phyloP scores from a whole-genome alignment of 1,284 basidiomycete genomes.

The Malassezia sp. region DNA sequence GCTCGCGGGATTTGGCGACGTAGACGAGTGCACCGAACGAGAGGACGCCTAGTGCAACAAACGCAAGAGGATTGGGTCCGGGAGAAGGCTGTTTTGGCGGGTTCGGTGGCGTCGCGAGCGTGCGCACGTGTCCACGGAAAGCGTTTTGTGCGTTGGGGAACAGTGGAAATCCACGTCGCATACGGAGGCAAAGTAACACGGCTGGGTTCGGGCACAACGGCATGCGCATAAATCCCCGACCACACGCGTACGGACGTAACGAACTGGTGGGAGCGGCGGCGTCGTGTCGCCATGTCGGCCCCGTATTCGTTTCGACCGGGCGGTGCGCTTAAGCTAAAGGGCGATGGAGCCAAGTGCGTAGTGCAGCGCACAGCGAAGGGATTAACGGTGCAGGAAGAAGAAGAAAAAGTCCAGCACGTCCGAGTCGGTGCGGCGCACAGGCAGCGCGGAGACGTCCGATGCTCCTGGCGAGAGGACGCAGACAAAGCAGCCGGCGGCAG shows the following conservation, averaged over 20 bases:
- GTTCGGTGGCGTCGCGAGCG: neutral
- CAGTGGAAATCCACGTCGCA: no score
- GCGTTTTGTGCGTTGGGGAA: no score
- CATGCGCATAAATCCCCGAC: no score
- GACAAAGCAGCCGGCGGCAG: constrained; percentile 22
- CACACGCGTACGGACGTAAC: no score
- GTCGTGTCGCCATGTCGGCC: no score
- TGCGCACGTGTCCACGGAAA: no score
- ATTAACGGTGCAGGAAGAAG: constrained; percentile 7
- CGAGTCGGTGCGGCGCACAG: neutral
- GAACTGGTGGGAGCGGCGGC: no score
- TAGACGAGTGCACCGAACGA: constrained; percentile 36
- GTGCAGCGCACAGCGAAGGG: neutral
- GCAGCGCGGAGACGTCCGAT: neutral
- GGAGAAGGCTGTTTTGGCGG: neutral
- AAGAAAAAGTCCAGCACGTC: constrained; percentile 30
- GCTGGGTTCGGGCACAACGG: no score
- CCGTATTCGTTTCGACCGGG: constrained; percentile 36
- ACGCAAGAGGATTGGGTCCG: constrained; percentile 32
- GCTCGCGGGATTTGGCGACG: constrained; percentile 25
- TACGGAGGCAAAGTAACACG: no score
- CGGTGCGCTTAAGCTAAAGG: constrained; percentile 42
- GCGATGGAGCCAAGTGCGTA: constrained; percentile 1
- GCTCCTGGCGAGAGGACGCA: constrained; percentile 16
- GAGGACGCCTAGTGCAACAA: constrained; percentile 23